Evolutionary conservation across 495 filamentous ascomycete genomes (phyloP).

Genomic region (Copromyces sp.): DNA sequence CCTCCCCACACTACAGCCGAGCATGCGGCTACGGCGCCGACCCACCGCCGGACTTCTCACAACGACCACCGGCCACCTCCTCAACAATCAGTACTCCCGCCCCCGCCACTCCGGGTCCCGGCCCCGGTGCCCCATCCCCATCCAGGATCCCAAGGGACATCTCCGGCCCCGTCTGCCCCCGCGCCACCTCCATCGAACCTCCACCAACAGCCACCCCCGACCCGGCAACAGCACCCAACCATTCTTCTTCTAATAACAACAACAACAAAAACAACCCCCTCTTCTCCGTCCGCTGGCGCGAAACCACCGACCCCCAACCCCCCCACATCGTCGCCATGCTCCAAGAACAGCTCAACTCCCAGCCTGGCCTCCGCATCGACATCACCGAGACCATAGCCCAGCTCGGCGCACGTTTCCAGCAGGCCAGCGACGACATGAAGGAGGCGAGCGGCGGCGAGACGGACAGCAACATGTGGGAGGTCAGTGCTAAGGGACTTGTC

Average conservation of each 20-base stretch:
- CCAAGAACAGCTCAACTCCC: conserved; percentile 15
- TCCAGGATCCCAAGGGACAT: not conserved
- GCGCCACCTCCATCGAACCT: not conserved
- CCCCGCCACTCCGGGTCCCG: not conserved
- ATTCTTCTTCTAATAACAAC: not conserved
- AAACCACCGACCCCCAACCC: conserved; percentile 14
- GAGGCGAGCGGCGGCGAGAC: not conserved
- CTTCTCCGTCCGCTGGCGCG: conserved; percentile 2
- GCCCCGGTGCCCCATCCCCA: not conserved
- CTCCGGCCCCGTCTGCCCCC: not conserved
- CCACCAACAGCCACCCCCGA: not conserved
- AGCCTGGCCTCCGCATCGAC: conserved; percentile 21
- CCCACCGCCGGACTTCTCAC: not conserved
- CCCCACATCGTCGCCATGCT: conserved; percentile 16
- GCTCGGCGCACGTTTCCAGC: conserved; percentile 19
- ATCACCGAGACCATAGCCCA: conserved; percentile 15
- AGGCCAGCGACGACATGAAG: conserved; percentile 11
- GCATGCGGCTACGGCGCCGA: not conserved
- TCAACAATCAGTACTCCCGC: not conserved
- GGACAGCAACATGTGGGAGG: conserved; percentile 19
- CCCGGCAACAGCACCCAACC: not conserved
- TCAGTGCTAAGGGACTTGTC: conserved; percentile 19
- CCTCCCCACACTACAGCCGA: not conserved
- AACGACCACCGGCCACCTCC: not conserved
- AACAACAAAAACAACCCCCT: not conserved